Evolutionary conservation across 129 eudicot genomes (phyloP), one percentile per base, ranked within the genome.

Genomic region (Centrapalus pauciflorus): DNA sequence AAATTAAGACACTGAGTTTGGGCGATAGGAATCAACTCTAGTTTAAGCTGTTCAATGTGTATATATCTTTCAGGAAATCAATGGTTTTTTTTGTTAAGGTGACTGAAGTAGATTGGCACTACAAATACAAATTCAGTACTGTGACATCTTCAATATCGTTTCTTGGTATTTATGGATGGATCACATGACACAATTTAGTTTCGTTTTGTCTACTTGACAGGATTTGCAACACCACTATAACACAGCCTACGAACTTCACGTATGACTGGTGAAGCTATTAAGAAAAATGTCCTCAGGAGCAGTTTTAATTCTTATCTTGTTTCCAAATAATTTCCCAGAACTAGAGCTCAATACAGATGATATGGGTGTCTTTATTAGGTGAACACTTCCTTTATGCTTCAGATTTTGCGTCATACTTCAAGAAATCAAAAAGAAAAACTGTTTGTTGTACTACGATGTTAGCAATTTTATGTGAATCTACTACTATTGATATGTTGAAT

Each of bases 201-300:
- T 57, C 3, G 14, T 55, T 59, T 19, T 70, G 58, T 57, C 58
- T 70, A 35, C 13, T 1, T 70, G 30, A 43, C 67, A 70, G 75
- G 75, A 43, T 70, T 70, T 25, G 75, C 75, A 11, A 70, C 75
- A 32, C 75, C 75, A 70, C 75, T 70, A 70, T 70, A 58, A 70
- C 75, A 70, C 5, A 58, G 75, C 75, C 67, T 17, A 48, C 11
- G 7, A 34, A n/a, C n/a, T 66, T 66, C 32, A 50, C 21, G 19
- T 66, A 66, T 52, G 27, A 54, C 59, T 57, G 19, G 43, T 19
- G 56, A 56, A 69, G 74, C 43, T 27, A 45, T 46, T 65, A 46
- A 12, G 10, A 48, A 60, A 43, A 30, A 46, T 70, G 57, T n/a
- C 25, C 28, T 29, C 58, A 57, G 52, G 74, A 68, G 48, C 52